Base-by-base conservation (phyloP, 768 basidiomycete genomes). In the Phanerodontia chrysosporium region DNA sequence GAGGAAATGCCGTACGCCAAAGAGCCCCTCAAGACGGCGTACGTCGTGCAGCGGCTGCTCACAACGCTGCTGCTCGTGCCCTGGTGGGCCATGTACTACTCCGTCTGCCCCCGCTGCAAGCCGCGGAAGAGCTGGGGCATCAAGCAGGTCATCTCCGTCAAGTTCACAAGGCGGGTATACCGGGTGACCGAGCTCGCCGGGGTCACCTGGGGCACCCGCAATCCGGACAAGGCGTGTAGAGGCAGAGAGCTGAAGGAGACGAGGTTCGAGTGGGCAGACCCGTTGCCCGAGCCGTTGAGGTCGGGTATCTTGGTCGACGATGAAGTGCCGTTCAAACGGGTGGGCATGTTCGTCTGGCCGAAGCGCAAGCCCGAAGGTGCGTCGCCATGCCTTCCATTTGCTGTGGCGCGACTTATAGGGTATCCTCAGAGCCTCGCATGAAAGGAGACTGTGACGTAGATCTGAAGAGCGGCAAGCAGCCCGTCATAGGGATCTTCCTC, bases 111-210 rank as follows among this genome's bases (percentile, higher is more conserved):
- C 1, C 70, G 74, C 21, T 70, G 66, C 44, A 74, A 81, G 22
- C 81, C 82, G n/a, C 74, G 81, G 3, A 63, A 72, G 22, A 80
- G 80, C 0, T 83, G 81, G 81, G 76, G 75, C 9, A 60, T 83
- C 42, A 71, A 72, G 27, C 81, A 82, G 67, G 74, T 80, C 44
- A 66, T 83, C 62, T 72, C 77, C 57, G 79, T 82, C 64, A 78
- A 79, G 61, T 83, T 82, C 63, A 81, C 76, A 0, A 75, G 79
- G 35, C 75, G 81, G 35, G 77, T 83, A 12, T 80, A 73, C 74
- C 78, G 74, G 62, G 77, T 83, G 53, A 80, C 81, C 13, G 81
- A 83, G 62, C 76, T 81, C 16, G 82, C 81, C 35, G 82, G 82
- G 25, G 81, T 83, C 21, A 82, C 80, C 9, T 82, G 79, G 77